Evolutionary conservation across 495 filamentous ascomycete genomes (phyloP).

Genomic region (Lophium mytilinum): DNA sequence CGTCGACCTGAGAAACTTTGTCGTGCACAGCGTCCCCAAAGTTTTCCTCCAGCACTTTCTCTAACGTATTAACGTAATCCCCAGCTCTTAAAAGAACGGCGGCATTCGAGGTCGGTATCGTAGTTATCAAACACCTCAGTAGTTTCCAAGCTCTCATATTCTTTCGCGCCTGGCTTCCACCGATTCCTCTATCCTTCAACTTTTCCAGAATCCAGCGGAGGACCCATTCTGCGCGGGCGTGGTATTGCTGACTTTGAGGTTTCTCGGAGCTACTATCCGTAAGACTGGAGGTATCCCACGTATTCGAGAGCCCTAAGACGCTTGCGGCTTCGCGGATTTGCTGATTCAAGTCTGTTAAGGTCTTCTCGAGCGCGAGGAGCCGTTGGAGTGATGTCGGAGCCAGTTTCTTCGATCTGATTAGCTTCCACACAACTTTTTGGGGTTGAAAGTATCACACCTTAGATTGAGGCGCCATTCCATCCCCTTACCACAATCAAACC

Average conservation of each 20-base stretch:
- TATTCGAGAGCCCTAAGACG: constrained; percentile 25
- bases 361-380: constrained; percentile 21
- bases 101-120: constrained; percentile 17
- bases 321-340: constrained; percentile 20
- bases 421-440: neutral
- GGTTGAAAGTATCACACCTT: neutral
- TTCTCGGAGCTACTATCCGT: constrained; percentile 4
- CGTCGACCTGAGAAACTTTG: neutral
- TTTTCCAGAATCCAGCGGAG: constrained; percentile 61
- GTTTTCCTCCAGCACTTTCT: constrained; percentile 20
- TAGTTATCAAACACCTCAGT: constrained; percentile 10
- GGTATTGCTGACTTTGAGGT: constrained; percentile 30
- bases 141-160: constrained; percentile 23
- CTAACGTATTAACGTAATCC: constrained; percentile 17
- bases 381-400: constrained; percentile 11
- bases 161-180: constrained; percentile 17
- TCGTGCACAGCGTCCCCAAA: constrained; percentile 2
- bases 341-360: constrained; percentile 14
- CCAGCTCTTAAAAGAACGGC: constrained; percentile 14
- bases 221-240: constrained; percentile 55
- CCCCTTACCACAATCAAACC: neutral
- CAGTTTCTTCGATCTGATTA: neutral
- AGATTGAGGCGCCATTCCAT: neutral
- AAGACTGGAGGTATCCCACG: constrained; percentile 11
- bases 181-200: constrained; percentile 35